phyloP scores from a whole-genome alignment of 179 eudicot genomes.

The Beta corolliflora region DNA sequence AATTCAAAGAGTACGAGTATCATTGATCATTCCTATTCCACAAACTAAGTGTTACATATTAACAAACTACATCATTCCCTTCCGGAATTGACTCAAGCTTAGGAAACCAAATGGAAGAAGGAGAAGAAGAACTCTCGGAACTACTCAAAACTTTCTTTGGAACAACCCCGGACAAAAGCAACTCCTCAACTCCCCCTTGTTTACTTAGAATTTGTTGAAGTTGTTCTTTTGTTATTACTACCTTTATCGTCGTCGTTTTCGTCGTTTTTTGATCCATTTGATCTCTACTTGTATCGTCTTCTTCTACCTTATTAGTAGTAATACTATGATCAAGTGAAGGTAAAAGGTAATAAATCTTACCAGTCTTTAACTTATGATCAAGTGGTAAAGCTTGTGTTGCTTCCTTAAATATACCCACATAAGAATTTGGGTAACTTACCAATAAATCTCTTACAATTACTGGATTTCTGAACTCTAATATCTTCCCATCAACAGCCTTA shows the following conservation, averaged over 20 bases:
- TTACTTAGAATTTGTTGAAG: conserved; percentile 45
- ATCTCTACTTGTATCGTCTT: conserved; percentile 34
- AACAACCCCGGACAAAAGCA: conserved; percentile 19
- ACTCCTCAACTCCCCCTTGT: conserved; percentile 33
- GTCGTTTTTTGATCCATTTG: background rate
- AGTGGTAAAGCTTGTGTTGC: conserved; percentile 55
- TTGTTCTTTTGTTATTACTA: conserved; percentile 66
- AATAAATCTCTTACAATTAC: conserved; percentile 45
- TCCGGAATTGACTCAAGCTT: conserved; percentile 54
- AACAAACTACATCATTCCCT: conserved; percentile 40
- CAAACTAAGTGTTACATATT: background rate
- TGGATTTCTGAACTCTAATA: conserved; percentile 45
- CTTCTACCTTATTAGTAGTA: background rate
- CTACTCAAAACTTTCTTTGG: conserved; percentile 9
- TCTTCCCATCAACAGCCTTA: conserved; percentile 53
- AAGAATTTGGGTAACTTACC: conserved; percentile 35
- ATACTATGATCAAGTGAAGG: conserved; percentile 22
- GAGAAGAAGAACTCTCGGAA: conserved; percentile 11
- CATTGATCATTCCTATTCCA: background rate
- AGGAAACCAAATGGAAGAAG: conserved; percentile 34
- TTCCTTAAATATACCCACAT: conserved; percentile 42
- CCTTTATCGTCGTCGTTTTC: conserved; percentile 39
- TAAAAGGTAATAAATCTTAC: conserved; percentile 44
- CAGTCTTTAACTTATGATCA: conserved; percentile 43
- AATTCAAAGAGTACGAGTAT: background rate